These are phyloP conservation scores for Fagopyrum homotropicum DNA, from an alignment of 148 eudicot species.

Conservation along the genomic window DNA sequence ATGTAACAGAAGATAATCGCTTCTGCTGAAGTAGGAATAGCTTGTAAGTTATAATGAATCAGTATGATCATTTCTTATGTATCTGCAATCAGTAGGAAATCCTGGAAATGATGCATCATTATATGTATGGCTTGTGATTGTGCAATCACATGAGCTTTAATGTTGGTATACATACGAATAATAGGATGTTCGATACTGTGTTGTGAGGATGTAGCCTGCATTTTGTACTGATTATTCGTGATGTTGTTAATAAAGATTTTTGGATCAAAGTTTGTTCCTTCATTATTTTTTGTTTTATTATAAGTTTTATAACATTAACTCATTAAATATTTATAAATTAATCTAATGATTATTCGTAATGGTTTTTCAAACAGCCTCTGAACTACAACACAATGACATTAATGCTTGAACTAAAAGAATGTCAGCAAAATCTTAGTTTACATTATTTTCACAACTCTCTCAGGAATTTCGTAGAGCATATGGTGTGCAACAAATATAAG, in stretches of 20 bases:
- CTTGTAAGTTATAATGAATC: not conserved
- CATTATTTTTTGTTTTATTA: too few species aligned
- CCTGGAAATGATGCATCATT: not conserved
- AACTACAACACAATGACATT: too few species aligned
- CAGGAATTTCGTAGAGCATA: too few species aligned
- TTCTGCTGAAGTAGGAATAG: not conserved
- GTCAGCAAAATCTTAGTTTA: too few species aligned
- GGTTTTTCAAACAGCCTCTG: too few species aligned
- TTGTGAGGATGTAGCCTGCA: not conserved
- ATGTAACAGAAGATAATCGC: not conserved
- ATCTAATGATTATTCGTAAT: too few species aligned
- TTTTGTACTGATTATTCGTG: not conserved
- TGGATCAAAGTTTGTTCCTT: not conserved
- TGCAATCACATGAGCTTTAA: not conserved
- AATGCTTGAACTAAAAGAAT: too few species aligned
- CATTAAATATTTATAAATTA: too few species aligned
- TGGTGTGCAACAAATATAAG: too few species aligned
- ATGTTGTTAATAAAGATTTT: constrained; percentile 4
- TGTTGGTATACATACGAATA: not conserved
- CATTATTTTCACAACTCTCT: too few species aligned
- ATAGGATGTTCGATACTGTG: not conserved
- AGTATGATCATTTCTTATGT: not conserved
- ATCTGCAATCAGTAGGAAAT: constrained; percentile 4
- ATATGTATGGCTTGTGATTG: not conserved
- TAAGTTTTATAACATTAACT: too few species aligned